Evolutionary conservation across 106 monocot species (phyloP).

Genomic region (Narthecium ossifragum): DNA sequence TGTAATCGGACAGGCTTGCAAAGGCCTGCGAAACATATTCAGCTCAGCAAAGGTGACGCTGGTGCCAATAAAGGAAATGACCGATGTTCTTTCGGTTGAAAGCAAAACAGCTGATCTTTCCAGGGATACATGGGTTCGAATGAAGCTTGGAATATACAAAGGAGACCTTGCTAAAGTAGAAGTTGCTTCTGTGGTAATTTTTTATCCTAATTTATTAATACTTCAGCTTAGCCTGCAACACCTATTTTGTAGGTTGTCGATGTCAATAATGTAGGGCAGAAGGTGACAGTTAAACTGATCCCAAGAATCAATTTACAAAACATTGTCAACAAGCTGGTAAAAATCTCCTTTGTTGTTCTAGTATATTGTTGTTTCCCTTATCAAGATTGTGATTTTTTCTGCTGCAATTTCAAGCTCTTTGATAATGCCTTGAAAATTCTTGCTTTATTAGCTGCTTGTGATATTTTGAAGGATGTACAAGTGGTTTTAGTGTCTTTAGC

Average conservation of each 20-base stretch:
- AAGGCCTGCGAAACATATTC: constrained; percentile 80
- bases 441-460: too few species aligned
- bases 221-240: background rate
- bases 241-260: constrained; percentile 69
- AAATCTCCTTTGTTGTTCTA: background rate
- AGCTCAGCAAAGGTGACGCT: constrained; percentile 65
- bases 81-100: constrained; percentile 98
- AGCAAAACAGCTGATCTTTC: constrained; percentile 86
- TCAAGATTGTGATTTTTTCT: too few species aligned
- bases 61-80: constrained; percentile 98
- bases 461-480: too few species aligned
- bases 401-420: too few species aligned
- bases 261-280: constrained; percentile 94
- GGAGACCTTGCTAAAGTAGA: constrained; percentile 90
- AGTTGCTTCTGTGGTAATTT: background rate
- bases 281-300: constrained; percentile 83
- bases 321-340: constrained; percentile 83
- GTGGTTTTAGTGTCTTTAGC: too few species aligned
- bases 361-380: background rate
- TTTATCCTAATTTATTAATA: background rate
- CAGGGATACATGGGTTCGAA: constrained; percentile 90
- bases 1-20: constrained; percentile 63
- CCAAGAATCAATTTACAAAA: constrained; percentile 86
- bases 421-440: too few species aligned
- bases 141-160: constrained; percentile 96